Evolutionary conservation across 2,329 filamentous ascomycete species (phyloP).

Genomic region (Claviceps sp.): DNA sequence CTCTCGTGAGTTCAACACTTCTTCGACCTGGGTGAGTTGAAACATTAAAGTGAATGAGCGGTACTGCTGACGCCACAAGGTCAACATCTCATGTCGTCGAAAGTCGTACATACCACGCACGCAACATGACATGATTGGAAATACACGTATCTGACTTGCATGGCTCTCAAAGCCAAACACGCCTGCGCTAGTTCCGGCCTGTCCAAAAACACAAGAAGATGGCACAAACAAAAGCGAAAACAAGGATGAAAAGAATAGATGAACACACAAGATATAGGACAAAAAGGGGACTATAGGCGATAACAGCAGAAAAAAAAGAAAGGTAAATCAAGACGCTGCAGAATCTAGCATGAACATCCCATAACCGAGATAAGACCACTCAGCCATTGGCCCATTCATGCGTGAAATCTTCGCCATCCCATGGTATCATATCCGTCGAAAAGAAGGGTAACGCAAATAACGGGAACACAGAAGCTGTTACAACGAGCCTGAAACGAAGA

Average conservation of each 20-base stretch:
- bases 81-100: not conserved
- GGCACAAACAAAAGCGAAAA: slow-evolving; percentile 8
- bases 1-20: not conserved
- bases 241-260: not conserved
- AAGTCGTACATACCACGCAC: not conserved
- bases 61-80: not conserved
- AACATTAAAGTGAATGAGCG: too few relatives aligned
- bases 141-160: not conserved
- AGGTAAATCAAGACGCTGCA: slow-evolving; percentile 9
- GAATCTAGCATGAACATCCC: slow-evolving; percentile 4
- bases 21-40: too few relatives aligned
- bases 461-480: slow-evolving; percentile 6
- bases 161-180: not conserved
- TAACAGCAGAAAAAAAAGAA: slow-evolving; percentile 8
- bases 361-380: slow-evolving; percentile 4
- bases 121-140: too few relatives aligned
- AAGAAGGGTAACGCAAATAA: slow-evolving; percentile 5
- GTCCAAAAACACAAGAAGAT: slow-evolving; percentile 7
- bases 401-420: slow-evolving; percentile 6
- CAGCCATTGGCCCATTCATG: slow-evolving; percentile 3
- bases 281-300: not conserved
- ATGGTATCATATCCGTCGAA: slow-evolving; percentile 15
- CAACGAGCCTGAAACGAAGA: slow-evolving; percentile 4
- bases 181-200: slow-evolving; percentile 7
- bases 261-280: slow-evolving; percentile 6